Conservation (phyloP, 176 grass and related monocot species). For the Elymus sibiricus region DNA sequence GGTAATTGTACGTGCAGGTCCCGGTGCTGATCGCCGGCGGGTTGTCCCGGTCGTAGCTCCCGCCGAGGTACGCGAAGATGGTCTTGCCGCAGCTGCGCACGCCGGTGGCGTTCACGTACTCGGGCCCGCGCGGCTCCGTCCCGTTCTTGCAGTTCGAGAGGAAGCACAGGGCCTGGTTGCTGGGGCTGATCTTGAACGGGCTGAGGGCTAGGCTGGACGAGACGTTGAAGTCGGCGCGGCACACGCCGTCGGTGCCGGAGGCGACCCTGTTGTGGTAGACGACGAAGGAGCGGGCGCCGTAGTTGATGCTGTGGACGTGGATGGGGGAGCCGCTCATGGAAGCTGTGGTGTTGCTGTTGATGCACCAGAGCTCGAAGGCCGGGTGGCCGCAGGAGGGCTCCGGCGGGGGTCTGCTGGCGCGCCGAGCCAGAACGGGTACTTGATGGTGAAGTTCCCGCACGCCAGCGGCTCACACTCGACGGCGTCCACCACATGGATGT, state of each 20-base stretch:
- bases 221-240: constrained; percentile 31
- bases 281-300: constrained; percentile 21
- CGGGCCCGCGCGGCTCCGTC: background rate
- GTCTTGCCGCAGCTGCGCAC: rapidly evolving
- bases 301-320: constrained; percentile 27
- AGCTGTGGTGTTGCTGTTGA: background rate
- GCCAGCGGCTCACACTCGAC: constrained; percentile 10
- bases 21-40: background rate
- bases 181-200: background rate
- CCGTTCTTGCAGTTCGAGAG: constrained; percentile 31
- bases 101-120: background rate
- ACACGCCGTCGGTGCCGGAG: background rate
- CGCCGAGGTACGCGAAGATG: constrained; percentile 17
- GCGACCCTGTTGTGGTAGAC: background rate
- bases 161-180: constrained; percentile 46
- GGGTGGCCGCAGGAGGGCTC: constrained; percentile 38
- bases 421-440: constrained; percentile 55
- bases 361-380: constrained; percentile 41
- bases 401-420: background rate
- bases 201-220: constrained; percentile 34
- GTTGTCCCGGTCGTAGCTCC: background rate
- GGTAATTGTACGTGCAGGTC: background rate
- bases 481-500: too few species aligned
- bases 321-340: background rate
- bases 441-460: constrained; percentile 35